Base-by-base conservation (phyloP, 73 alveolate genomes). In the Paramecium octaurelia region DNA sequence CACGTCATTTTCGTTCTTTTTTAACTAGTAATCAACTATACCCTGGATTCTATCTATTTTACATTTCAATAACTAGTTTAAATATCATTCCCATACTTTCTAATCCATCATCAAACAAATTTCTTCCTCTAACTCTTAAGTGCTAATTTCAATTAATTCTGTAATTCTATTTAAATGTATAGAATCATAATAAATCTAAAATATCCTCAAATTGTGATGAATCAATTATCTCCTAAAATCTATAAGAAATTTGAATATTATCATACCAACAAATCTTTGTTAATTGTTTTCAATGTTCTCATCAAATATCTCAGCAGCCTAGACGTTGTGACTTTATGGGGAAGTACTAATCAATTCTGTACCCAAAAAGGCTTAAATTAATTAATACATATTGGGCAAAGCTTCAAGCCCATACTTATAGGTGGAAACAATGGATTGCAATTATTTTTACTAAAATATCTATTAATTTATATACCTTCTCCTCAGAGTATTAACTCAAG, bases 161-260 rank as follows among this genome's bases (percentile, higher is more conserved):
- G 97, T 92, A 14, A 97, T 93, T 83, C 99, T 95, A 35, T 92
- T 86, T 21, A 97, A 77, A 71, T 94, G 86, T 57, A 97, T 92
- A 38, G 97, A 69, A 8, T 95, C 43, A 87, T 97, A 97, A 96
- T 97, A 97, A 57, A 92, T 93, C 84, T 95, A 95, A 60, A 97
- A 89, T 10, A 96, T 96, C 73, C 98, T 93, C 38, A 97, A 83
- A 92, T 97, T 97, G 86, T 97, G 99, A 59, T 97, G 98, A 83
- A 96, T 97, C 58, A 97, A 85, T 84, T 97, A 86, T 92, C 96
- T 97, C 64, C 96, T 88, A 92, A 97, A 96, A 4, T 92, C 95
- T 48, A 90, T 77, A 24, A 89, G 16, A 31, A 70, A 95, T 73
- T 21, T 69, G 20, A 16, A 3, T 2, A 54, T 1, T 46, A 35